Percentiles rank a stretch among this genome's conserved stretches.
Conservation (phyloP, 1,284 basidiomycete species). For the Pseudozyma tsukubaensis region DNA sequence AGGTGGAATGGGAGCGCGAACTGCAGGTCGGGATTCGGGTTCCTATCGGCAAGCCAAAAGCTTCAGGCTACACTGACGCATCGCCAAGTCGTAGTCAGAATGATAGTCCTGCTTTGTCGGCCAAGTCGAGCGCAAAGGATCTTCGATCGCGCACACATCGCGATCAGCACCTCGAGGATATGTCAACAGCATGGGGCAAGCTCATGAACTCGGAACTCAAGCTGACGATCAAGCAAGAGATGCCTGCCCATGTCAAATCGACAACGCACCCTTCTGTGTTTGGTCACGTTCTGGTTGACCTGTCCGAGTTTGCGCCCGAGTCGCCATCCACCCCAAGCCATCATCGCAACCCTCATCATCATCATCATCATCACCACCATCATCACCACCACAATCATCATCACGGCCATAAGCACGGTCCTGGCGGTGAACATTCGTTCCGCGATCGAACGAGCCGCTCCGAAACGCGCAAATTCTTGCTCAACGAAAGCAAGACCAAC, state of each 20-base stretch:
- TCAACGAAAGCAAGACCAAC: constrained; percentile 81
- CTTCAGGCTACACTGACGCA: constrained; percentile 8
- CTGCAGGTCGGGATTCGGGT: constrained; percentile 59
- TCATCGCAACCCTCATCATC: constrained; percentile 47
- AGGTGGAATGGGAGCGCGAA: constrained; percentile 56
- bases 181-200: constrained; percentile 49
- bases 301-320: constrained; percentile 79
- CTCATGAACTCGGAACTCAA: constrained; percentile 55
- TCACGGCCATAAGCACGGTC: constrained; percentile 28
- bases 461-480: constrained; percentile 78
- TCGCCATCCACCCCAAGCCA: constrained; percentile 69
- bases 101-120: constrained; percentile 32
- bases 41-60: constrained; percentile 52
- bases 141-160: constrained; percentile 27
- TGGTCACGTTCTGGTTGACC: constrained; percentile 77
- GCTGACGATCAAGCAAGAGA: constrained; percentile 55
- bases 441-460: constrained; percentile 33
- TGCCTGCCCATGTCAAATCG: constrained; percentile 32
- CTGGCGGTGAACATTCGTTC: constrained; percentile 34
- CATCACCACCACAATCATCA: constrained; percentile 46
- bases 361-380: constrained; percentile 52
- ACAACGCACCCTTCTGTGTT: constrained; percentile 69
- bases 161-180: constrained; percentile 33
- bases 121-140: constrained; percentile 44
- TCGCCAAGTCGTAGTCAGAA: constrained; percentile 25